These are phyloP conservation scores for Umbelopsis sp. DNA, from an alignment of 192 early-diverging fungal species.

Conservation along the genomic window DNA sequence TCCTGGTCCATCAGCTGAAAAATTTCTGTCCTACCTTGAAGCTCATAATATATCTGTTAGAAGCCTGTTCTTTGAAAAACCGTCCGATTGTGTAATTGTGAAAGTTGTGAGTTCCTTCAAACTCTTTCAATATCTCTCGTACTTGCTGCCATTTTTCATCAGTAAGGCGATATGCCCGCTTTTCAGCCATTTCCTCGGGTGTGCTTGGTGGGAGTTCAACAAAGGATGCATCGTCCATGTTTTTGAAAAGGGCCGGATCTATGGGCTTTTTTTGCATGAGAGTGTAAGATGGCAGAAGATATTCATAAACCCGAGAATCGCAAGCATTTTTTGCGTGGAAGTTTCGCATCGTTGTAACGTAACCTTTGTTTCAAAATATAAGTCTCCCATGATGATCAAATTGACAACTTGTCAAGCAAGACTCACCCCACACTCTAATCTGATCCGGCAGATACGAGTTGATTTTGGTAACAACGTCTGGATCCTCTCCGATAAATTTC, in stretches of 20 bases:
- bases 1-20: not conserved
- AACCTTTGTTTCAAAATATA: slow-evolving; percentile 48
- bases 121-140: slow-evolving; percentile 65
- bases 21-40: slow-evolving; percentile 61
- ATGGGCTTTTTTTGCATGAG: slow-evolving; percentile 49
- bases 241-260: not conserved
- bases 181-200: slow-evolving; percentile 61
- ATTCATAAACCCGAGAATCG: slow-evolving; percentile 96
- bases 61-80: slow-evolving; percentile 74
- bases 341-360: slow-evolving; percentile 63
- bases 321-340: slow-evolving; percentile 94
- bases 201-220: slow-evolving; percentile 36
- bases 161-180: slow-evolving; percentile 69
- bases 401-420: not conserved
- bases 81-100: slow-evolving; percentile 94
- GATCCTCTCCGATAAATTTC: slow-evolving; percentile 85
- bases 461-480: slow-evolving; percentile 74
- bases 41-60: slow-evolving; percentile 80
- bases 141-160: slow-evolving; percentile 66
- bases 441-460: slow-evolving; percentile 85
- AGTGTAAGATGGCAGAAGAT: slow-evolving; percentile 91
- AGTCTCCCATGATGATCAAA: slow-evolving; percentile 13
- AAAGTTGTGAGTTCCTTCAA: slow-evolving; percentile 90
- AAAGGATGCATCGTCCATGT: not conserved
- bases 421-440: slow-evolving; percentile 85